Percentiles rank a stretch among this genome's conserved stretches.
phyloP scores from a whole-genome alignment of 2,329 filamentous ascomycete species.

The Byssothecium circinans region DNA sequence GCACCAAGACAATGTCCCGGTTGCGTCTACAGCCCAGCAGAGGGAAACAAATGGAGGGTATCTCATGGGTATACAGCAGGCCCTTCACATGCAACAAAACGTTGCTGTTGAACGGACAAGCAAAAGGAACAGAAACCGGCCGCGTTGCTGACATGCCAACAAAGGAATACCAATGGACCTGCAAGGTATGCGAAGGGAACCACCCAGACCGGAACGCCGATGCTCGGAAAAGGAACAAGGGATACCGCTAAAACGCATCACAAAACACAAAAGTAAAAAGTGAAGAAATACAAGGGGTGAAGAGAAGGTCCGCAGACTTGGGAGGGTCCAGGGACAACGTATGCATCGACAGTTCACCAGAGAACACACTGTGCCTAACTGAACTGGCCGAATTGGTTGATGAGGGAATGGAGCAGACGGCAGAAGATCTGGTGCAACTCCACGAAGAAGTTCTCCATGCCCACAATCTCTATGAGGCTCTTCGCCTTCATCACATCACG shows the following conservation, averaged over 20 bases:
- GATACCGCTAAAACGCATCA: slow-evolving; percentile 27
- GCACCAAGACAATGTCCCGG: not conserved
- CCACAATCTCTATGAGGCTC: slow-evolving; percentile 61
- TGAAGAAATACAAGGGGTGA: slow-evolving; percentile 16
- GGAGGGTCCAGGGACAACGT: not conserved
- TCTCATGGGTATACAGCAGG: slow-evolving; percentile 14
- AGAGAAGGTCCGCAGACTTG: slow-evolving; percentile 8
- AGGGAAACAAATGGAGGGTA: slow-evolving; percentile 7
- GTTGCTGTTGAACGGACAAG: not conserved
- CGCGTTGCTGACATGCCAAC: slow-evolving; percentile 1
- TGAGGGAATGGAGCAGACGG: slow-evolving; percentile 41
- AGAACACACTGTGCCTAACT: not conserved
- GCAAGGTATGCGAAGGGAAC: not conserved
- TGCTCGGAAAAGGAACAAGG: slow-evolving; percentile 6
- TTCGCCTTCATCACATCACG: slow-evolving; percentile 57
- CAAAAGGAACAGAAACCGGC: slow-evolving; percentile 6
- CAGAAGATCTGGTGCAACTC: slow-evolving; percentile 58
- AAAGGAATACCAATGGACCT: not conserved
- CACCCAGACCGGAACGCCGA: slow-evolving; percentile 20
- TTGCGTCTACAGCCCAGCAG: not conserved
- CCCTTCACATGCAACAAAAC: not conserved
- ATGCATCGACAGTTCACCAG: not conserved
- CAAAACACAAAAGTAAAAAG: slow-evolving; percentile 1
- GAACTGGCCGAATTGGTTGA: slow-evolving; percentile 42
- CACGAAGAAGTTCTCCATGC: slow-evolving; percentile 61